Percentiles rank a stretch among this genome's conserved stretches.
Evolutionary conservation across 2,329 filamentous ascomycete genomes (phyloP).

Genomic region (Diaporthe australafricana): DNA sequence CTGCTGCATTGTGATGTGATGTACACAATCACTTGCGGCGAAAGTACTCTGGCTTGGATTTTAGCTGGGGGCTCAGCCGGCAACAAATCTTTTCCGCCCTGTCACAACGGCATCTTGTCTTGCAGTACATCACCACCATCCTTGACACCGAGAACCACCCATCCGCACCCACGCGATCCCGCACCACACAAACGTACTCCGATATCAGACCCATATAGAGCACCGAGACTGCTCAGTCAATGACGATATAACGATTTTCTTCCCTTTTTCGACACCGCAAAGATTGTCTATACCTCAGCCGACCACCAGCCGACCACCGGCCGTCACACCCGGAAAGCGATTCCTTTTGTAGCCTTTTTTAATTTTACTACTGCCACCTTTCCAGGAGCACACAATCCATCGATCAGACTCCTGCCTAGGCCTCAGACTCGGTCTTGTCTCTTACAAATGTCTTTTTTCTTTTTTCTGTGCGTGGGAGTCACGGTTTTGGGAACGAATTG

Average conservation of each 20-base stretch:
- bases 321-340: slow-evolving; percentile 25
- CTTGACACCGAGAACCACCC: not conserved
- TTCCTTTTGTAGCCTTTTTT: slow-evolving; percentile 36
- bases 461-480: slow-evolving; percentile 35
- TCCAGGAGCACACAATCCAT: slow-evolving; percentile 2
- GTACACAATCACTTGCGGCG: not conserved
- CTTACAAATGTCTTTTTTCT: not conserved
- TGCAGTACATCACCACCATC: not conserved
- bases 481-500: slow-evolving; percentile 31
- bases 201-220: slow-evolving; percentile 30
- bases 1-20: slow-evolving; percentile 82
- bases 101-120: not conserved
- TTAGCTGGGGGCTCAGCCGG: no score
- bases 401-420: slow-evolving; percentile 3
- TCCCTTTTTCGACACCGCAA: slow-evolving; percentile 21
- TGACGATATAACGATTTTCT: slow-evolving; percentile 34
- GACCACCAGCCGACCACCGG: slow-evolving; percentile 27
- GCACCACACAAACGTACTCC: slow-evolving; percentile 3
- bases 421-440: not conserved
- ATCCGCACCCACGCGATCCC: not conserved
- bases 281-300: slow-evolving; percentile 17
- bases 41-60: not conserved
- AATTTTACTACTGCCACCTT: slow-evolving; percentile 28
- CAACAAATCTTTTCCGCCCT: not conserved
- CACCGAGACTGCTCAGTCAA: slow-evolving; percentile 31